Evolutionary conservation across 2,329 filamentous ascomycete species (phyloP).

Genomic region (Sclerotiophoma versabilis): DNA sequence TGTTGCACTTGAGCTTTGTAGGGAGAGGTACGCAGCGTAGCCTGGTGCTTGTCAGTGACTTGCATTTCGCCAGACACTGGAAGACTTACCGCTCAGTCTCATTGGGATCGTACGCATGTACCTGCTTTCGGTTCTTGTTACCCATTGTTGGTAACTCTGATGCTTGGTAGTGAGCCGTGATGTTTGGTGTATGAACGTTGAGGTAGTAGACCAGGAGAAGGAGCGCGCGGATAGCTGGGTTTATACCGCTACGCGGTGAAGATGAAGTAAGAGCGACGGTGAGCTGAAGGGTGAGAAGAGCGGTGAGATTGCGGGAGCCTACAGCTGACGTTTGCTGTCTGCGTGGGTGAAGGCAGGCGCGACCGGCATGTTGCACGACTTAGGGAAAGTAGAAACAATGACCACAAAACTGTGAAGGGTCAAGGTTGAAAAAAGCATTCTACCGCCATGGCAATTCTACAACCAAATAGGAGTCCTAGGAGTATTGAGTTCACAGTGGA

Average conservation of each 20-base stretch:
- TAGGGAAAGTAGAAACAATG: neutral
- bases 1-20: conserved; percentile 53
- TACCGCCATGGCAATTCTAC: too few relatives aligned
- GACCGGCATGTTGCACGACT: neutral
- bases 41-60: conserved; percentile 13
- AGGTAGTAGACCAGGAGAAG: neutral
- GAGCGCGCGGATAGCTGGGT: neutral
- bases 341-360: conserved; percentile 1
- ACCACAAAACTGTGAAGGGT: too few relatives aligned
- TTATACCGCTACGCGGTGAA: neutral
- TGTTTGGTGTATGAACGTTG: neutral
- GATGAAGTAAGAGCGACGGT: neutral
- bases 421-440: too few relatives aligned
- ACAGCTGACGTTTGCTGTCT: conserved; percentile 1
- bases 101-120: conserved; percentile 17
- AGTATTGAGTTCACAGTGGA: too few relatives aligned
- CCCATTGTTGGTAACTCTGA: neutral
- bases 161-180: neutral
- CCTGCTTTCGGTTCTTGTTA: conserved; percentile 2
- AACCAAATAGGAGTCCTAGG: too few relatives aligned
- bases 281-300: neutral
- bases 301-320: neutral
- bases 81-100: conserved; percentile 23
- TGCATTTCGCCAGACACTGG: neutral
- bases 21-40: conserved; percentile 32